These are phyloP conservation scores for Quercus ilex DNA, from an alignment of 306 rosid genomes.

Conservation along the genomic window DNA sequence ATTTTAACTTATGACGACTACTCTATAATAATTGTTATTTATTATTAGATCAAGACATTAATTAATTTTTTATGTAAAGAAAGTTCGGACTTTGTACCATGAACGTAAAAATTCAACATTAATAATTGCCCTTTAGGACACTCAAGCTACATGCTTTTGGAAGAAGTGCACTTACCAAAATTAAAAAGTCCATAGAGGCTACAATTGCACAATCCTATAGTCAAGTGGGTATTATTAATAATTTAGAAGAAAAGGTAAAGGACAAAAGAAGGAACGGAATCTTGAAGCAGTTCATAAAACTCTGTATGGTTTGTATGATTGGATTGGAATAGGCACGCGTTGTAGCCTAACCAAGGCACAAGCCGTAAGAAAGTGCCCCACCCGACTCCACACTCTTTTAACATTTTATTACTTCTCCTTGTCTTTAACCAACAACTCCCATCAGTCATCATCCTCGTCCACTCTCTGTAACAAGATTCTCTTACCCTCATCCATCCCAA, in stretches of 20 bases:
- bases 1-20: too few species aligned
- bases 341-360: slow-evolving; percentile 60
- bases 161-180: too few species aligned
- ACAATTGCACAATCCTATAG: too few species aligned
- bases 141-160: too few species aligned
- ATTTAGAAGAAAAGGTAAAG: not conserved
- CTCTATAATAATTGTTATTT: too few species aligned
- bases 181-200: too few species aligned
- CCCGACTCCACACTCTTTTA: slow-evolving; percentile 18
- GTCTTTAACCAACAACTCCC: slow-evolving; percentile 4
- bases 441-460: slow-evolving; percentile 13
- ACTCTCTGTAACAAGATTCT: slow-evolving; percentile 24
- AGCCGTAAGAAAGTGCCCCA: slow-evolving; percentile 34
- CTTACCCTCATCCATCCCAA: not conserved
- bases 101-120: too few species aligned
- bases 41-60: fast-evolving
- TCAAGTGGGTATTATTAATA: too few species aligned
- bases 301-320: slow-evolving; percentile 3
- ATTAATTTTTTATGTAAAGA: too few species aligned
- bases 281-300: not conserved
- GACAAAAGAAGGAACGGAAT: slow-evolving; percentile 12
- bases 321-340: slow-evolving; percentile 49
- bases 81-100: too few species aligned
- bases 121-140: too few species aligned
- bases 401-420: not conserved